Conservation (phyloP, 345 rosid species). For the Arabidopsis thaliana region DNA sequence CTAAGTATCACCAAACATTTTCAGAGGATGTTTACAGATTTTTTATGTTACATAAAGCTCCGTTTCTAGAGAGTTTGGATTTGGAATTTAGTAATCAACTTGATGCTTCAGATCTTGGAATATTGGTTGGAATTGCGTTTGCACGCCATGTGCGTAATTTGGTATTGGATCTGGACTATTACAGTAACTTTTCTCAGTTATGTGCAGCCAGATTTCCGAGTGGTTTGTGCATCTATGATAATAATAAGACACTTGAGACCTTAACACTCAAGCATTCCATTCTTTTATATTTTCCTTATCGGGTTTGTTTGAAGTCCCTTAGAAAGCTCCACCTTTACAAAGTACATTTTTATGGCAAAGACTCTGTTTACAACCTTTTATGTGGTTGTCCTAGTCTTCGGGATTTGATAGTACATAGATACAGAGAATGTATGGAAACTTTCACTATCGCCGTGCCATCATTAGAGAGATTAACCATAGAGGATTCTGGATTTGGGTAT, state of each 20-base stretch:
- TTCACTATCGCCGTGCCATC: neutral
- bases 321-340: neutral
- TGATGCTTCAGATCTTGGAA: neutral
- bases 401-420: neutral
- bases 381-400: conserved; percentile 13
- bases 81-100: neutral
- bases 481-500: too few relatives aligned
- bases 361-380: conserved; percentile 8
- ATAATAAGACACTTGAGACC: neutral
- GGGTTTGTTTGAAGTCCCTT: neutral
- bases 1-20: neutral
- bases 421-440: neutral
- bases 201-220: neutral
- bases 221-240: neutral
- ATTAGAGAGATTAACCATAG: neutral
- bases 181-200: too few relatives aligned
- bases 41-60: conserved; percentile 4
- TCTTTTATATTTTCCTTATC: neutral
- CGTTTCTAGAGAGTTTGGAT: conserved; percentile 21
- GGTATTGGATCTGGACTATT: neutral
- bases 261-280: neutral
- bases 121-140: conserved; percentile 19
- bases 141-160: conserved; percentile 1
- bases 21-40: neutral
- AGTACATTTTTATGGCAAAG: neutral